A percentile compares a stretch with the other conserved stretches of the same genome.
These are phyloP conservation scores for Pyrenophora seminiperda DNA, from an alignment of 2,329 filamentous ascomycete species.

Conservation along the genomic window DNA sequence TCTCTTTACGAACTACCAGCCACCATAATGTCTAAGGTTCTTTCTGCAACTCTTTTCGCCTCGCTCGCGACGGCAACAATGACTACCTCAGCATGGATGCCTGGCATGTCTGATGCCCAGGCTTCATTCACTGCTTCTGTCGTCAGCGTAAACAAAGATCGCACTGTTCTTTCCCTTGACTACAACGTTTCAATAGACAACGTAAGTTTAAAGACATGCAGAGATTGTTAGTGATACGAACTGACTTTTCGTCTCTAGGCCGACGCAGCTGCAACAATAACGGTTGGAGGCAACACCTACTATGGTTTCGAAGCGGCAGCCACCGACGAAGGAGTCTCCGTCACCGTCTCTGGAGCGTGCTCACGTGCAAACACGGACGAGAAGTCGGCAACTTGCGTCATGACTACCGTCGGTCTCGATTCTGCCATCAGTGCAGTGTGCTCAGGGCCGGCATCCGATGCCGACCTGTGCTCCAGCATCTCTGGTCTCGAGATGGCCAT, in stretches of 20 bases:
- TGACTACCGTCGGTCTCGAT: constrained; percentile 15
- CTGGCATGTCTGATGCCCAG: constrained; percentile 16
- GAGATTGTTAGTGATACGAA: background rate
- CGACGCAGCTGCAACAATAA: constrained; percentile 9
- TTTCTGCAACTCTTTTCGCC: constrained; percentile 28
- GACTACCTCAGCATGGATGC: constrained; percentile 39
- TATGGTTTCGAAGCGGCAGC: constrained; percentile 20
- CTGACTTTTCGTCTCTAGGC: constrained; percentile 1
- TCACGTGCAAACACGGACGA: constrained; percentile 16
- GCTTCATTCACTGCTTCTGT: constrained; percentile 30
- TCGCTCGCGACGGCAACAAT: constrained; percentile 29
- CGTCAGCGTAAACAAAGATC: constrained; percentile 24
- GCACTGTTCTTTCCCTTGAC: constrained; percentile 26
- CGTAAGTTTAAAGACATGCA: no score
- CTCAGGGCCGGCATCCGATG: background rate
- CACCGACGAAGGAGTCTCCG: constrained; percentile 5
- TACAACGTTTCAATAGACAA: background rate
- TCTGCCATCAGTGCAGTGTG: constrained; percentile 16
- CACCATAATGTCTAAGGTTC: constrained; percentile 30
- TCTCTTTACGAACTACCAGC: background rate
- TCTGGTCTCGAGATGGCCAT: background rate
- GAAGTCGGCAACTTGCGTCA: constrained; percentile 20
- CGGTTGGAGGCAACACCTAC: constrained; percentile 27
- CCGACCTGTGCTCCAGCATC: background rate
- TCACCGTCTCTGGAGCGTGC: constrained; percentile 22